Percentiles rank a stretch among this genome's conserved stretches.
Evolutionary conservation across 495 filamentous ascomycete genomes (phyloP).

Genomic region (Friedmanniomyces simplex): DNA sequence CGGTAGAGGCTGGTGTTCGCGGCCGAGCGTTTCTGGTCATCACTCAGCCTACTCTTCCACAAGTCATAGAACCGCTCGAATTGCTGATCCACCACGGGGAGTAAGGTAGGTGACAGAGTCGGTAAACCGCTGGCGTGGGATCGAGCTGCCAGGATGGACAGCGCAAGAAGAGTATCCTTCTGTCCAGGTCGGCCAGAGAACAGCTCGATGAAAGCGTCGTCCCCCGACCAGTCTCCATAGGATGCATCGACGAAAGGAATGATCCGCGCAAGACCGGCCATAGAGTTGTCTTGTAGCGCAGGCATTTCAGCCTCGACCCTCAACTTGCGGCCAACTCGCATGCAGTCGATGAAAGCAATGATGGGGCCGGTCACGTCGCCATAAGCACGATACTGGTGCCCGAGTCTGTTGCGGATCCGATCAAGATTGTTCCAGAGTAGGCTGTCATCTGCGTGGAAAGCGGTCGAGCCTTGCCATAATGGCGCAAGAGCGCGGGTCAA

Average conservation of each 20-base stretch:
- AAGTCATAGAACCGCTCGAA: constrained; percentile 61
- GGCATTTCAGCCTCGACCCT: neutral
- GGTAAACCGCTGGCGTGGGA: neutral
- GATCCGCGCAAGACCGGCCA: neutral
- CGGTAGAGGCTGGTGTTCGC: constrained; percentile 66
- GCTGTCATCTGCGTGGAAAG: neutral
- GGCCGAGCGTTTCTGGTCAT: constrained; percentile 62
- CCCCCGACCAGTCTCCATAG: neutral
- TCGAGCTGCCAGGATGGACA: constrained; percentile 1
- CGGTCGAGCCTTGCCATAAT: neutral
- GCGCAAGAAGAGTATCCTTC: neutral
- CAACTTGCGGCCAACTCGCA: constrained; percentile 54
- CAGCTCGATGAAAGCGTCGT: constrained; percentile 6
- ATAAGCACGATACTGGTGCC: constrained; percentile 58
- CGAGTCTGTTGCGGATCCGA: constrained; percentile 56
- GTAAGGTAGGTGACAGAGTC: neutral
- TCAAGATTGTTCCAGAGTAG: constrained; percentile 56
- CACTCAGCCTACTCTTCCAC: constrained; percentile 63
- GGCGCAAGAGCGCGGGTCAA: constrained; percentile 6
- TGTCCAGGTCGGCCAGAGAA: neutral
- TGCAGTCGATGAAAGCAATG: constrained; percentile 68
- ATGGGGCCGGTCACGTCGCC: constrained; percentile 73
- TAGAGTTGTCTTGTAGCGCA: neutral
- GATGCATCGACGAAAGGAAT: constrained; percentile 10
- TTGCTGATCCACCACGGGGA: neutral